A percentile compares a stretch with the other conserved stretches of the same genome.
Conservation (phyloP, 2,329 filamentous ascomycete species). For the Talaromyces sp. region DNA sequence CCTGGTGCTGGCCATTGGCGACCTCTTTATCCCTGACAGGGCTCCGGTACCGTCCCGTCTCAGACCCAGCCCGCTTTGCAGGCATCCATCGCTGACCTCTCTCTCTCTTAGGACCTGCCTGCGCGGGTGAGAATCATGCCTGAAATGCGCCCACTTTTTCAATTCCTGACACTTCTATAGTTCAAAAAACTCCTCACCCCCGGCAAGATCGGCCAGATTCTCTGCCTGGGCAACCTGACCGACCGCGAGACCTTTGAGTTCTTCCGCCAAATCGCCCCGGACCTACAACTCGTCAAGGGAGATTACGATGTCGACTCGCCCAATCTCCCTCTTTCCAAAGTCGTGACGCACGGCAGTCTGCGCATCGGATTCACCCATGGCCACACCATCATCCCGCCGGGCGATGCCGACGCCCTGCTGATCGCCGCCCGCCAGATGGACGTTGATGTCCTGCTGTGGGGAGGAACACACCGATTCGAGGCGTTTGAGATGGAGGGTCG, state of each 20-base stretch:
- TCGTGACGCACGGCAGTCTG: slow-evolving; percentile 63
- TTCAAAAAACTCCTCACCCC: slow-evolving; percentile 82
- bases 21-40: slow-evolving; percentile 89
- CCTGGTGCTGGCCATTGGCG: slow-evolving; percentile 84
- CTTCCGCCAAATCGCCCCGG: slow-evolving; percentile 67
- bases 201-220: slow-evolving; percentile 75
- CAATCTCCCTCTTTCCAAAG: slow-evolving; percentile 60
- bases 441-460: slow-evolving; percentile 64
- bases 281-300: slow-evolving; percentile 65
- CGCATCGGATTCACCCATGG: slow-evolving; percentile 67
- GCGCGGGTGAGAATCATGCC: slow-evolving; percentile 60
- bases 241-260: slow-evolving; percentile 77
- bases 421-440: slow-evolving; percentile 68
- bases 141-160: background rate
- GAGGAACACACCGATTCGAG: slow-evolving; percentile 64
- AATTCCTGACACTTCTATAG: slow-evolving; percentile 38
- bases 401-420: slow-evolving; percentile 60
- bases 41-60: slow-evolving; percentile 55
- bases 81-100: slow-evolving; percentile 10
- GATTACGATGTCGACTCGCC: slow-evolving; percentile 66
- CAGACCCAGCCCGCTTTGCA: background rate
- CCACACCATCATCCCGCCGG: slow-evolving; percentile 63
- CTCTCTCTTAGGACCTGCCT: slow-evolving; percentile 61
- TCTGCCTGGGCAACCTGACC: slow-evolving; percentile 75
- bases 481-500: slow-evolving; percentile 68